These are phyloP conservation scores for Leccinum barrowsii DNA, from an alignment of 768 basidiomycete species.

Conservation along the genomic window DNA sequence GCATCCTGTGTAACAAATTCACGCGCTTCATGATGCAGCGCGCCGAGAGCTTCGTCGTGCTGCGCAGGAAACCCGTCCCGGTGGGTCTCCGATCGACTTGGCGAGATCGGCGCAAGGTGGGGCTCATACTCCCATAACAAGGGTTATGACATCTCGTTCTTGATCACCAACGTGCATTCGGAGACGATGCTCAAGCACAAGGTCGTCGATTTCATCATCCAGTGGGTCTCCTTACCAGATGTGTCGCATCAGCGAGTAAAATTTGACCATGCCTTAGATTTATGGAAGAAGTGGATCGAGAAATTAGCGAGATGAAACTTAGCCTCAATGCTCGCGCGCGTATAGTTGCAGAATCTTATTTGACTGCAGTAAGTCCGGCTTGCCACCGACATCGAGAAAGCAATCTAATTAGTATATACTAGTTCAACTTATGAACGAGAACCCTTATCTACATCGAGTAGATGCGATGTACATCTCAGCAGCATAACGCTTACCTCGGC, in stretches of 20 bases:
- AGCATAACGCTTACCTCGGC: constrained; percentile 6
- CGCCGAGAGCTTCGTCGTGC: constrained; percentile 95
- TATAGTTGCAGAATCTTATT: constrained; percentile 95
- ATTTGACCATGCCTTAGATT: constrained; percentile 48
- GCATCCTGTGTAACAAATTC: constrained; percentile 96
- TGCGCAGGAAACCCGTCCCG: constrained; percentile 89
- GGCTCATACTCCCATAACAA: constrained; percentile 30
- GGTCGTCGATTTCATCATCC: constrained; percentile 99
- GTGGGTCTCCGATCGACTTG: constrained; percentile 41
- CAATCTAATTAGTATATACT: constrained; percentile 3
- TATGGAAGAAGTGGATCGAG: constrained; percentile 99
- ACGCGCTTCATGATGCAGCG: constrained; percentile 99
- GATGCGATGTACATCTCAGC: constrained; percentile 16
- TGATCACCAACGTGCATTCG: constrained; percentile 94
- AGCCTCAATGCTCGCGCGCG: constrained; percentile 94
- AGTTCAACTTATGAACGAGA: constrained; percentile 27
- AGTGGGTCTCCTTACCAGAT: constrained; percentile 49
- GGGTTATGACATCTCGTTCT: constrained; percentile 98
- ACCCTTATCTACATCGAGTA: constrained; percentile 11
- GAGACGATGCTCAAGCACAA: constrained; percentile 99
- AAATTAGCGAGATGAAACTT: constrained; percentile 99
- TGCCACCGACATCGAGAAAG: background rate
- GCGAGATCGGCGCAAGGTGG: constrained; percentile 11
- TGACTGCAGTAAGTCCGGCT: constrained; percentile 69
- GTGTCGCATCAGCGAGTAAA: background rate